Conservation (phyloP, 1,284 basidiomycete genomes). For the Ceratobasidium sp. region DNA sequence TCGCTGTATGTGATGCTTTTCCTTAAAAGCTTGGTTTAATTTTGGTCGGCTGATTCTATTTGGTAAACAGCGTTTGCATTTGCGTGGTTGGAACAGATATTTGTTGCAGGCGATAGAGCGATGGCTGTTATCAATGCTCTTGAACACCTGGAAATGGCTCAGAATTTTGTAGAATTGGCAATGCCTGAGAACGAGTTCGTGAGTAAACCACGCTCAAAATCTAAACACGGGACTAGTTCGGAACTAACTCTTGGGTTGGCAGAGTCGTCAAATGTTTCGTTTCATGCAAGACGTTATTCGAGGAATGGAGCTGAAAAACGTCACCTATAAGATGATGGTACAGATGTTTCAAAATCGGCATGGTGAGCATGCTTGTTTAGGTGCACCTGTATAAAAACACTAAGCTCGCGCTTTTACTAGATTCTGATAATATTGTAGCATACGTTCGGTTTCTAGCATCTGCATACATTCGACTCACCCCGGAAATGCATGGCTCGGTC, state of each 20-base stretch:
- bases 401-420: background rate
- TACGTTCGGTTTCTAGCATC: slow-evolving; percentile 35
- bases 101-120: slow-evolving; percentile 16
- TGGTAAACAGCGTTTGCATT: slow-evolving; percentile 26
- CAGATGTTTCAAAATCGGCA: slow-evolving; percentile 16
- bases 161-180: slow-evolving; percentile 3
- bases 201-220: background rate
- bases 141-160: slow-evolving; percentile 28
- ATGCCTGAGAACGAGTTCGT: slow-evolving; percentile 16
- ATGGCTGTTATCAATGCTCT: slow-evolving; percentile 25
- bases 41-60: background rate
- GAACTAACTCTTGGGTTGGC: background rate
- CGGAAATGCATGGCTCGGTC: slow-evolving; percentile 29
- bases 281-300: slow-evolving; percentile 21
- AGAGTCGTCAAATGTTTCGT: slow-evolving; percentile 18
- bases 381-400: background rate
- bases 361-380: background rate
- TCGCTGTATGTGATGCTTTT: slow-evolving; percentile 9
- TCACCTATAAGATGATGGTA: background rate
- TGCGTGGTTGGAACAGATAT: slow-evolving; percentile 22
- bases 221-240: too few relatives aligned
- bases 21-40: background rate
- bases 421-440: slow-evolving; percentile 38
- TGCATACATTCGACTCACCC: slow-evolving; percentile 33
- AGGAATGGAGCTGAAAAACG: slow-evolving; percentile 20